Conservation (phyloP, 2,329 filamentous ascomycete genomes). For the Trichophyton schoenleinii region DNA sequence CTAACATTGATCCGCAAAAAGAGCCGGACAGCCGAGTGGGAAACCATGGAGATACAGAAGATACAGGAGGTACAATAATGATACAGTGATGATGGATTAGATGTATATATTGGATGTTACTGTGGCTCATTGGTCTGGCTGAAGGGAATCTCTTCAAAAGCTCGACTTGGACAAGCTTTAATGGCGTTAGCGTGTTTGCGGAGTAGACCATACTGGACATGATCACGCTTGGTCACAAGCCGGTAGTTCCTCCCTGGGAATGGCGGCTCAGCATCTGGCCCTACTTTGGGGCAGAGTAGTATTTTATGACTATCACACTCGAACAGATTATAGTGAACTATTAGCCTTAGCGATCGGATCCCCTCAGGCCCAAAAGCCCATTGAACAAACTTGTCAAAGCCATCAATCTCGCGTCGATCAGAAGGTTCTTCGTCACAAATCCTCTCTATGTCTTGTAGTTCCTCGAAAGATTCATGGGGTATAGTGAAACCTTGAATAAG, state of each 20-base stretch:
- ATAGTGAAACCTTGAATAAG: neutral
- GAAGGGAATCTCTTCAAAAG: no score
- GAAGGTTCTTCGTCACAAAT: no score
- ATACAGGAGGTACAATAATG: neutral
- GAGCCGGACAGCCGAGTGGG: neutral
- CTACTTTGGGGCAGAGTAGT: neutral
- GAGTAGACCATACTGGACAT: neutral
- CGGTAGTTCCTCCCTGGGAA: neutral
- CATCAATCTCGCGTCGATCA: no score
- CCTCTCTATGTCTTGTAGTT: neutral
- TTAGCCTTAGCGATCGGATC: neutral
- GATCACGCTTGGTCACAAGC: neutral
- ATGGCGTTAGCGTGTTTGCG: neutral
- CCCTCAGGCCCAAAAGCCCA: slow-evolving; percentile 3
- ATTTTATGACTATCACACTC: neutral
- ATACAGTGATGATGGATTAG: neutral
- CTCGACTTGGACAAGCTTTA: neutral
- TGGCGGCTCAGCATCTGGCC: neutral
- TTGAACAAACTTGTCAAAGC: neutral
- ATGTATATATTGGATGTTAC: neutral
- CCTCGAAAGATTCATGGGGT: neutral
- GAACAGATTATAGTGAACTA: neutral
- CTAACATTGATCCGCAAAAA: neutral
- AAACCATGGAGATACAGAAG: no score
- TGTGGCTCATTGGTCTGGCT: neutral